Evolutionary conservation across 1,284 basidiomycete species (phyloP), one percentile per base, ranked within the genome.

Genomic region (Apiotrichum gracile): DNA sequence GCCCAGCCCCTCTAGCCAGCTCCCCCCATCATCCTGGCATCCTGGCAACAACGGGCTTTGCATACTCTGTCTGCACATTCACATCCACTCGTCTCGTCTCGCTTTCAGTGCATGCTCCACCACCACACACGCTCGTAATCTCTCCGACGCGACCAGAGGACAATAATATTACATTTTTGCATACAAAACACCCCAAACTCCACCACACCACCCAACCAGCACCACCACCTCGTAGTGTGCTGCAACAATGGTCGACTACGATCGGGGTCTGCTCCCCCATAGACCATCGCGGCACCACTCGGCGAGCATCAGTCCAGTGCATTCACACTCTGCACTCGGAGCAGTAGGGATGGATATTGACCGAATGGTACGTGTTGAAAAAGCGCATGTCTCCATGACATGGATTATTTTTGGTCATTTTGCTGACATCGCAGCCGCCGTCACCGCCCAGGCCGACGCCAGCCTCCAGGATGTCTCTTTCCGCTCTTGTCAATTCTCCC

Each of bases 401-500:
- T 40, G 24, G 10, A 31, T 29, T 34, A 25, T n/a, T 38, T 27
- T 44, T 37, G 13, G 9, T 39, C n/a, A 25, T 43, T n/a, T 19
- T 29, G 26, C 48, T 53, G 16, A 50, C 49, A 29, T 31, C 43
- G 19, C 17, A 21, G 26, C n/a, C 37, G 49, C 31, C 52, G 6
- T 48, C 65, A 22, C 40, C 60, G 16, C 59, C 60, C 16, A 56
- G 62, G 2, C 61, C 62, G 5, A 55, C 60, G 13, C 57, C 65
- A 4, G 53, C 65, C 7, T 64, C 63, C n/a, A 60, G 68, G 10
- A 70, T 70, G 68, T 33, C 68, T 17, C 54, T 70, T 16, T 70
- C 68, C 3, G 64, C 67, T 3, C 58, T 70, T 1, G 68, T 70
- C 38, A 70, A 70, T 44, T 66, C 66, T 17, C 64, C 66, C 22